phyloP scores from a whole-genome alignment of 352 stramenopile genomes.

The Globisporangium mamillatum region DNA sequence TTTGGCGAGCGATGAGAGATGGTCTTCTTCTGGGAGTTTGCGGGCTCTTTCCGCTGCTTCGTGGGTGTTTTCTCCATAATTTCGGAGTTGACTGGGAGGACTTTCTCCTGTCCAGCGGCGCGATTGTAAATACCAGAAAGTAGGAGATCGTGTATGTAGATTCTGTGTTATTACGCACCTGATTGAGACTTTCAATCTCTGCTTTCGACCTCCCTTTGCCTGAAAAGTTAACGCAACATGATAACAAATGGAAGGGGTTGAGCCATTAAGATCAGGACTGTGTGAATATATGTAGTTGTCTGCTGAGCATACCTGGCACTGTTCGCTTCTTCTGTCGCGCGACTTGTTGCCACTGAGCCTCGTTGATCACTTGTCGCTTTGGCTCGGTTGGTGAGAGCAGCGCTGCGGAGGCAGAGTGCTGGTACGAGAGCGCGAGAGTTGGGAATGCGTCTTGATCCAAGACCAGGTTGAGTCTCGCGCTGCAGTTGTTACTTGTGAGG shows the following conservation, averaged over 20 bases:
- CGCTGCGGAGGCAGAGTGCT: background rate
- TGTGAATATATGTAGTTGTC: background rate
- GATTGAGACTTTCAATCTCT: background rate
- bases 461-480: conserved; percentile 4
- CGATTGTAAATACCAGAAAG: background rate
- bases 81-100: background rate
- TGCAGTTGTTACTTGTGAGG: background rate
- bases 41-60: background rate
- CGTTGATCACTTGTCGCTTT: conserved; percentile 14
- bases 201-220: background rate
- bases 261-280: background rate
- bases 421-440: background rate
- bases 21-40: background rate
- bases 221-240: background rate
- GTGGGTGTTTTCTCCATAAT: background rate
- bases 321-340: conserved; percentile 3
- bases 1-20: background rate
- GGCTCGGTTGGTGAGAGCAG: conserved; percentile 16
- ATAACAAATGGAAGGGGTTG: background rate
- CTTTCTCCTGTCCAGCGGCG: background rate
- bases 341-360: conserved; percentile 15
- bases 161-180: background rate
- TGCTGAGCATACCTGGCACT: background rate
- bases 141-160: background rate
- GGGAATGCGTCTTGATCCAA: conserved; percentile 16